Base-by-base conservation (phyloP, 768 basidiomycete species). In the Russula virescens region DNA sequence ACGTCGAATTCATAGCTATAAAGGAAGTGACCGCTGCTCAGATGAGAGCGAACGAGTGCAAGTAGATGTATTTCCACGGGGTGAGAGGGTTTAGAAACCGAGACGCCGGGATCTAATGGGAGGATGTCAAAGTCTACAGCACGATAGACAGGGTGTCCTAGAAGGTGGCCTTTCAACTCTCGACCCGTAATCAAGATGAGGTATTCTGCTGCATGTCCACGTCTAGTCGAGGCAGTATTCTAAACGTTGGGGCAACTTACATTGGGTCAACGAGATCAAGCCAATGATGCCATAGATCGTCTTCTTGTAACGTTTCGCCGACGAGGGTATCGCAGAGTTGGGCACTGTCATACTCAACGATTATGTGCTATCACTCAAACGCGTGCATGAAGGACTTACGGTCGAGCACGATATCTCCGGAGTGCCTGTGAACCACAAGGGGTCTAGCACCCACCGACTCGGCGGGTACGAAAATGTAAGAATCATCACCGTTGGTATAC, bases 1-100 rank as follows among this genome's bases (percentile, higher is more conserved):
- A 99, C 72, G 73, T 98, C 94, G 81, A 85, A 95, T 2, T 80
- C 84, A 73, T 98, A 97, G 65, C 90, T 91, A 76, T 94, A 97
- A 71, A 94, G 80, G 71, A 98, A 91, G 55, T 80, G 79, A n/a
- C 92, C 91, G 19, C 81, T 77, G 57, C 80, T 78, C 21, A 98
- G 77, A 73, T 98, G 96, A 40, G 88, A 86, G 64, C 88, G 86
- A 59, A 98, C 84, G 34, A 98, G 86, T 3, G 85, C 87, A 45
- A 98, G 77, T 5, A 98, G 78, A 71, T 95, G 91, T 14, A 85
- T 82, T 77, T 99, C 97, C 25, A 94, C 87, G 3, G 89, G 87
- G 73, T 94, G 88, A 7, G 89, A 85, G 53, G 88, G 83, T 68
- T 81, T 81, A 51, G 83, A 78, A 5, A 83, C 80, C 28, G 87